These are phyloP conservation scores for Leonotis leonurus DNA, from an alignment of 257 asterid species.

Conservation along the genomic window DNA sequence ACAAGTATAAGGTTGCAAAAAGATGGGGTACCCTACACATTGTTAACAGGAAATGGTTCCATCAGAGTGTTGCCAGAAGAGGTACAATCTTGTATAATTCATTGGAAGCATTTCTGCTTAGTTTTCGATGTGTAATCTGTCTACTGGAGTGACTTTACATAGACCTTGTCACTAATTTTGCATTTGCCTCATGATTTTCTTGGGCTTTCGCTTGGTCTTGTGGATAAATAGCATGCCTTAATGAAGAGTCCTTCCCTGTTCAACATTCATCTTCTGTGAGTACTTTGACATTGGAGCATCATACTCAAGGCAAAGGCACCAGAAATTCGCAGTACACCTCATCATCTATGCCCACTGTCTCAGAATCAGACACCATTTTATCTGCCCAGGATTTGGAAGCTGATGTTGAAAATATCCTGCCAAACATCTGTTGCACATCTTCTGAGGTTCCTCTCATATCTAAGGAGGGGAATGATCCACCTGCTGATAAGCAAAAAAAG, in stretches of 20 bases:
- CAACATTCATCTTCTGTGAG: constrained; percentile 45
- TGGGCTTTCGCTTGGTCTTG: constrained; percentile 11
- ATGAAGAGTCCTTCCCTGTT: constrained; percentile 84
- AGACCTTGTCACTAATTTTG: constrained; percentile 23
- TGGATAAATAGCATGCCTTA: constrained; percentile 63
- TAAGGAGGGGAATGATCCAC: constrained; percentile 31
- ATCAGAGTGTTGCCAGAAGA: constrained; percentile 80
- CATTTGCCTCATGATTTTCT: constrained; percentile 14
- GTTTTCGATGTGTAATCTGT: constrained; percentile 12
- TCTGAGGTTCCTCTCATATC: constrained; percentile 39
- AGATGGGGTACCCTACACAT: constrained; percentile 67
- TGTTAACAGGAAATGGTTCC: constrained; percentile 76
- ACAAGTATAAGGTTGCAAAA: constrained; percentile 84
- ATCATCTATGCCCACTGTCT: constrained; percentile 44
- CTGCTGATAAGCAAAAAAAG: constrained; percentile 29
- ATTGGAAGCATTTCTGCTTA: constrained; percentile 14
- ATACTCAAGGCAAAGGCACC: constrained; percentile 48
- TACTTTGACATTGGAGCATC: constrained; percentile 35
- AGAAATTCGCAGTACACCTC: constrained; percentile 39
- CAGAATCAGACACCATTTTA: constrained; percentile 36
- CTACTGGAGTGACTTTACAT: constrained; percentile 8
- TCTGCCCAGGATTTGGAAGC: constrained; percentile 40
- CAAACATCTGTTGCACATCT: constrained; percentile 27
- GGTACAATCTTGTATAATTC: constrained; percentile 43
- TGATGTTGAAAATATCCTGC: constrained; percentile 41